Percentiles rank a stretch among this genome's conserved stretches.
These are phyloP conservation scores for Podaxis mareebaensis DNA, from an alignment of 768 basidiomycete genomes.

Conservation along the genomic window DNA sequence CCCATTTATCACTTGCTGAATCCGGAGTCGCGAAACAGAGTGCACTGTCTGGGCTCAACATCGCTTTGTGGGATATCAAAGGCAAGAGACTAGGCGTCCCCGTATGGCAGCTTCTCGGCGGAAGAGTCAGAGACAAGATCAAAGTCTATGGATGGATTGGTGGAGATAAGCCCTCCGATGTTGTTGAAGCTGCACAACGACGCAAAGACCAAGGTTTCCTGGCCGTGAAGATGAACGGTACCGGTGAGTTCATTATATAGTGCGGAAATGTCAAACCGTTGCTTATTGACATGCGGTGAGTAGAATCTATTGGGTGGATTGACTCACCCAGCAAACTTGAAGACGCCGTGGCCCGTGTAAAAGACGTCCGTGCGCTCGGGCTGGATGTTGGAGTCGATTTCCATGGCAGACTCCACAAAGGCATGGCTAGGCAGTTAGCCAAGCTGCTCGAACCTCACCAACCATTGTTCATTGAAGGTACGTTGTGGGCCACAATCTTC, in stretches of 20 bases:
- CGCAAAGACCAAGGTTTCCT: constrained; percentile 66
- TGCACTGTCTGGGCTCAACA: constrained; percentile 61
- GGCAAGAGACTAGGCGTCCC: constrained; percentile 73
- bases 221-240: constrained; percentile 75
- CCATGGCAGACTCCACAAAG: constrained; percentile 68
- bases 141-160: constrained; percentile 65
- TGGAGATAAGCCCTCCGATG: constrained; percentile 54
- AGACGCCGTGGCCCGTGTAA: constrained; percentile 52
- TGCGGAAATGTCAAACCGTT: background rate
- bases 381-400: constrained; percentile 71
- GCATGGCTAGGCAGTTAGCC: constrained; percentile 70
- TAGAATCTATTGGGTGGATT: constrained; percentile 51
- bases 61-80: constrained; percentile 77
- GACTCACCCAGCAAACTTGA: constrained; percentile 57
- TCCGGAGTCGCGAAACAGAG: constrained; percentile 31
- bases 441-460: constrained; percentile 56
- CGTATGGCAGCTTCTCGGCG: constrained; percentile 68
- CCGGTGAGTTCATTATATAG: constrained; percentile 33
- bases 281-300: background rate
- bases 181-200: constrained; percentile 48
- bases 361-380: constrained; percentile 51
- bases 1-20: background rate
- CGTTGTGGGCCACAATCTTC: background rate
- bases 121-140: constrained; percentile 61
- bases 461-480: constrained; percentile 68